Percentiles rank a stretch among this genome's conserved stretches.
Evolutionary conservation across 2,329 filamentous ascomycete species (phyloP).

Genomic region (Akanthomyces lecanii): DNA sequence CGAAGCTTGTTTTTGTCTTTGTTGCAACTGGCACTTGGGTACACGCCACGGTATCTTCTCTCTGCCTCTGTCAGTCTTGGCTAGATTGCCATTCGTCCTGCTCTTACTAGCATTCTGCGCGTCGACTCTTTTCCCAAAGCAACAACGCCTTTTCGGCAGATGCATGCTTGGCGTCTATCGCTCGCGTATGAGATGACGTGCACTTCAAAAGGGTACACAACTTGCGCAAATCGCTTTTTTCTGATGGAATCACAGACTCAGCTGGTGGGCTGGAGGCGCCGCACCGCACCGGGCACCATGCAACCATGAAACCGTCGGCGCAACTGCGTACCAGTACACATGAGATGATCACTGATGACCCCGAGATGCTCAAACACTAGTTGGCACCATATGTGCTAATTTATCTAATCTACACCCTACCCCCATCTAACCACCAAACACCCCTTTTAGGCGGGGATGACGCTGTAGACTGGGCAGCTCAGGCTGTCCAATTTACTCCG

Average conservation of each 20-base stretch:
- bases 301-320: not conserved
- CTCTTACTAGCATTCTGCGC: too few relatives aligned
- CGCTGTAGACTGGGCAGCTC: not conserved
- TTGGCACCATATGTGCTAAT: not conserved
- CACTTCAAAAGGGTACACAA: not conserved
- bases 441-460: not conserved
- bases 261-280: not conserved
- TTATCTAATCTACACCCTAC: slow-evolving; percentile 9
- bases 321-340: not conserved
- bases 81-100: too few relatives aligned
- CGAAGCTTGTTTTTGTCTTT: slow-evolving; percentile 7
- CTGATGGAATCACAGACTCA: not conserved
- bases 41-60: too few relatives aligned
- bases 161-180: not conserved
- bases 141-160: too few relatives aligned
- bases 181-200: not conserved
- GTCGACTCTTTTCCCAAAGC: too few relatives aligned
- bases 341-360: not conserved
- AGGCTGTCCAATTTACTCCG: not conserved
- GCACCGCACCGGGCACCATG: not conserved
- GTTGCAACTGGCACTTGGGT: not conserved
- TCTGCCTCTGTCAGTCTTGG: too few relatives aligned
- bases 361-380: not conserved
- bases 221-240: not conserved
- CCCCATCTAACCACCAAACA: not conserved